These are phyloP conservation scores for Drechslerella stenobrocha DNA, from an alignment of 2,329 filamentous ascomycete species.

Conservation along the genomic window DNA sequence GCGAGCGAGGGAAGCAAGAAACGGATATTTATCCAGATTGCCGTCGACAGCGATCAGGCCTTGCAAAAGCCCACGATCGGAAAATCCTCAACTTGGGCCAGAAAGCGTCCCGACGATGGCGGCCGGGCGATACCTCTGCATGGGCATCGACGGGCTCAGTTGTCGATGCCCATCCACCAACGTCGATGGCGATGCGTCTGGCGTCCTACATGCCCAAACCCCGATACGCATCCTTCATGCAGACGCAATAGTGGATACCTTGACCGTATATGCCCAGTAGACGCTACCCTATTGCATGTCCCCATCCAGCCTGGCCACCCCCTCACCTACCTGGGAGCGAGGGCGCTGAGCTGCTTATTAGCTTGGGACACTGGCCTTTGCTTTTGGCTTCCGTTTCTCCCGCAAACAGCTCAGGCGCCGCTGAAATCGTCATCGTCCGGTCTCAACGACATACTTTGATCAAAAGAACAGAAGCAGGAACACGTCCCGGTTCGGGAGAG, in stretches of 20 bases:
- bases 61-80: conserved; percentile 11
- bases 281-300: conserved; percentile 3
- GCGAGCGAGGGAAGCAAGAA: conserved; percentile 45
- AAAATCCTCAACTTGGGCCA: conserved; percentile 22
- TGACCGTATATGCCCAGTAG: background rate
- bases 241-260: conserved; percentile 6
- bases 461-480: conserved; percentile 8
- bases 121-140: background rate
- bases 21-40: conserved; percentile 48
- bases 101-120: background rate
- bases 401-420: conserved; percentile 42
- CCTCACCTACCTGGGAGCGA: conserved; percentile 3
- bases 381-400: conserved; percentile 39
- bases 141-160: background rate
- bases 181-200: too few relatives aligned
- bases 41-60: conserved; percentile 14
- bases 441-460: conserved; percentile 1
- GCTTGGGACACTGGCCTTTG: conserved; percentile 16
- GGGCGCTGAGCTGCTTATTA: conserved; percentile 4
- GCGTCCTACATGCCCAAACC: background rate
- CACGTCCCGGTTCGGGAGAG: conserved; percentile 3
- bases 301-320: conserved; percentile 3
- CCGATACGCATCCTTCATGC: background rate
- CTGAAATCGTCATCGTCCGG: conserved; percentile 48
- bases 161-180: background rate